Evolutionary conservation across 129 eudicot species (phyloP).

Genomic region (Dittrichia graveolens): DNA sequence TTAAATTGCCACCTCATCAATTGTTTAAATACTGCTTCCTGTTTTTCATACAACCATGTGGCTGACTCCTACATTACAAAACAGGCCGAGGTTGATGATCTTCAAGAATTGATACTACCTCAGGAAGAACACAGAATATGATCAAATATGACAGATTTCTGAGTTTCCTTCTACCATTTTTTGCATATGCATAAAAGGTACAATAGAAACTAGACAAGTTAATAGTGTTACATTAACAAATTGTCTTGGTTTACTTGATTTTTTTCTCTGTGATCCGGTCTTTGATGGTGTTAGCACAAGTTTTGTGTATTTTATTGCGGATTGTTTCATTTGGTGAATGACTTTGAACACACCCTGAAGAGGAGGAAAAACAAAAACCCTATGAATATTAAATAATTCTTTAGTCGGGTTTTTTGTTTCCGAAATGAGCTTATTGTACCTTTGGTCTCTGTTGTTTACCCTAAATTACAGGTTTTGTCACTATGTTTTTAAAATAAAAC

Average conservation of each 20-base stretch:
- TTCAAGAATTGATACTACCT: conserved; percentile 69
- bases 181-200: conserved; percentile 40
- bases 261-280: neutral
- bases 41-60: neutral
- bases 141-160: conserved; percentile 12
- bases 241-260: neutral
- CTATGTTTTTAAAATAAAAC: neutral
- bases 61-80: conserved; percentile 10
- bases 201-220: conserved; percentile 36
- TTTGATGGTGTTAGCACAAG: conserved; percentile 10
- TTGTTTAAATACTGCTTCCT: neutral
- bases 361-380: conserved; percentile 18
- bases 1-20: neutral
- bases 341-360: conserved; percentile 16
- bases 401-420: neutral
- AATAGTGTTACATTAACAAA: conserved; percentile 20
- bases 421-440: neutral
- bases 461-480: neutral
- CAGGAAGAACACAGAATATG: conserved; percentile 65
- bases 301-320: conserved; percentile 17
- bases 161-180: conserved; percentile 25
- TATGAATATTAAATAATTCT: conserved; percentile 4
- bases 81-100: conserved; percentile 83
- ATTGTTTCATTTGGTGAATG: conserved; percentile 18
- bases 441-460: neutral